Evolutionary conservation across 441 rosid genomes (phyloP).

Genomic region (Adansonia gregorii): DNA sequence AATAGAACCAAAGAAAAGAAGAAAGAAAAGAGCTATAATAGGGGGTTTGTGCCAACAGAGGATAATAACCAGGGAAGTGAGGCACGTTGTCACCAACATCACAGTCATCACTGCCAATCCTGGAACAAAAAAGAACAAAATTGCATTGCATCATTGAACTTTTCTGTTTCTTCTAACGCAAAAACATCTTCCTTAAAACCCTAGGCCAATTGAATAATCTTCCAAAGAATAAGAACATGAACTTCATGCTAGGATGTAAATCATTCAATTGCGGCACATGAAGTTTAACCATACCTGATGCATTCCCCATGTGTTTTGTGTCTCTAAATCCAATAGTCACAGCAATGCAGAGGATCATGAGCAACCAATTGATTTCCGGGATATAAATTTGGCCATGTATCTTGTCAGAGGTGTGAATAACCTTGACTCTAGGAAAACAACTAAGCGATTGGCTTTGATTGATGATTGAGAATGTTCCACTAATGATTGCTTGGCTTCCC

Average conservation of each 20-base stretch:
- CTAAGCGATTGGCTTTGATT: slow-evolving; percentile 95
- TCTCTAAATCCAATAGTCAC: slow-evolving; percentile 96
- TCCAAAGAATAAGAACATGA: neutral
- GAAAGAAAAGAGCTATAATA: slow-evolving; percentile 66
- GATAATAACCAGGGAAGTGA: slow-evolving; percentile 79
- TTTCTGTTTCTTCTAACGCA: neutral
- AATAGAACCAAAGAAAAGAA: slow-evolving; percentile 80
- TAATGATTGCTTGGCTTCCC: slow-evolving; percentile 98
- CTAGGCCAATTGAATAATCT: no score
- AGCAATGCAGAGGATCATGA: slow-evolving; percentile 91
- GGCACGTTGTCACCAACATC: slow-evolving; percentile 97
- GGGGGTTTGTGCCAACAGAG: slow-evolving; percentile 94
- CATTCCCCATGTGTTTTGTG: slow-evolving; percentile 91
- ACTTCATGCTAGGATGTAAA: neutral
- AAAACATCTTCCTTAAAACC: neutral
- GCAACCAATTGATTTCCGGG: slow-evolving; percentile 96
- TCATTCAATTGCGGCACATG: neutral
- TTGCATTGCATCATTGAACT: slow-evolving; percentile 11
- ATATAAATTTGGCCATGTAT: slow-evolving; percentile 95
- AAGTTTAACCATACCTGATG: slow-evolving; percentile 62
- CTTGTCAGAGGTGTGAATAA: slow-evolving; percentile 88
- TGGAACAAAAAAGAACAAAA: slow-evolving; percentile 36
- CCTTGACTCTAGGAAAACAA: slow-evolving; percentile 96
- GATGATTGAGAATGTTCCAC: slow-evolving; percentile 97
- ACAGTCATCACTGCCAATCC: slow-evolving; percentile 97